phyloP scores from a whole-genome alignment of 2,329 filamentous ascomycete species.

The Rhynchosporium graminicola region DNA sequence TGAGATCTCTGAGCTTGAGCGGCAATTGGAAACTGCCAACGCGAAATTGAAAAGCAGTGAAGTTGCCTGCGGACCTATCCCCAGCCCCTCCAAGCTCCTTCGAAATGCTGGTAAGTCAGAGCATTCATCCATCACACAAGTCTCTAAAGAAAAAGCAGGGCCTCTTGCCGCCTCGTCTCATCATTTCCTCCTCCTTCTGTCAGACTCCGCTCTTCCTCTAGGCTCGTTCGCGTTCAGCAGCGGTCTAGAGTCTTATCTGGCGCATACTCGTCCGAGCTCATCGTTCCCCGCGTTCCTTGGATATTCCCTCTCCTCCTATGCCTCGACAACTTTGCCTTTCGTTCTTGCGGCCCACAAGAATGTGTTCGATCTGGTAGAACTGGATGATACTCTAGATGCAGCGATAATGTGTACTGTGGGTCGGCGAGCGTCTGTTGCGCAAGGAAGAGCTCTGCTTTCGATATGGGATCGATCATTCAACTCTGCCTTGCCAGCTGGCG shows the following conservation, averaged over 20 bases:
- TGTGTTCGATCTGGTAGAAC: constrained; percentile 50
- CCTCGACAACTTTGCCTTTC: constrained; percentile 73
- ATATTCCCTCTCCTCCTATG: constrained; percentile 69
- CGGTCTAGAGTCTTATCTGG: constrained; percentile 79
- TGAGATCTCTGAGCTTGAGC: constrained; percentile 62
- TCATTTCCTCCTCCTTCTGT: constrained; percentile 75
- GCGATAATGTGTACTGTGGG: constrained; percentile 78
- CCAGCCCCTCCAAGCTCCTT: constrained; percentile 28
- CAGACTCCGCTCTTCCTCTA: constrained; percentile 78
- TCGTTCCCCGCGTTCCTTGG: constrained; percentile 68
- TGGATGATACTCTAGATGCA: constrained; percentile 79
- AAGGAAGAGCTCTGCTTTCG: constrained; percentile 72
- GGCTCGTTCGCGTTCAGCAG: constrained; percentile 88
- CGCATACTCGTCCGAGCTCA: constrained; percentile 56
- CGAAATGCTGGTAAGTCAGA: constrained; percentile 28
- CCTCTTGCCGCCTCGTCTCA: constrained; percentile 31
- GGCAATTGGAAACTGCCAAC: constrained; percentile 45
- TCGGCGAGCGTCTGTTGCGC: constrained; percentile 70
- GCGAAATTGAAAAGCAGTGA: constrained; percentile 45
- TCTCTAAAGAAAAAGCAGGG: constrained; percentile 26
- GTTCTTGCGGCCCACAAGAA: constrained; percentile 66
- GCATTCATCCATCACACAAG: background rate
- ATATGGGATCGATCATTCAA: constrained; percentile 76
- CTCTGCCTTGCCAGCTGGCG: constrained; percentile 39
- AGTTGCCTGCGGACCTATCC: constrained; percentile 24